Base-by-base conservation (phyloP, 2,329 filamentous ascomycete species). In the Diaporthe ampelina region DNA sequence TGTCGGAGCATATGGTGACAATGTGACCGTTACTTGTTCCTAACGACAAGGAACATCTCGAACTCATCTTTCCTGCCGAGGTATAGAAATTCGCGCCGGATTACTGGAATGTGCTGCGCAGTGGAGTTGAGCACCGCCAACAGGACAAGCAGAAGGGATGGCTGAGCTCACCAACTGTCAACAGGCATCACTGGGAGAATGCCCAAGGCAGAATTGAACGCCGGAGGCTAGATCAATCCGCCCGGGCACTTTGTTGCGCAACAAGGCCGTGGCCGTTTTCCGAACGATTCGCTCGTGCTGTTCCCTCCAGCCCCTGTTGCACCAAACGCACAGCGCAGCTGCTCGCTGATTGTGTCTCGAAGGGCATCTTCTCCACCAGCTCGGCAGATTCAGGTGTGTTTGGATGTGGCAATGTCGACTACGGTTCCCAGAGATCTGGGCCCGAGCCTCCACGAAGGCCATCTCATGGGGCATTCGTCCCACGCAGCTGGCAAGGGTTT, bases 401-500 rank as follows among this genome's bases (percentile, higher is more conserved):
- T 68, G 48, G 63, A 40, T n/a, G 48, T 40, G 63, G 63, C 63
- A 68, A 68, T 29, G 45, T 68, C 45, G n/a, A 54, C 45, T 29
- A 35, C 63, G 50, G 24, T 54, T 68, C 63, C 63, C 63, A 68
- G 54, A 37, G 63, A 54, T 40, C 63, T 54, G 63, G 63, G 43
- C 48, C 48, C 63, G 21, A 52, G 63, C 29, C 63, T 35, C 45
- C 45, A 35, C 17, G 32, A 29, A 8, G 29, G 45, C 15, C 63
- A 54, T 48, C 63, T 68, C 63, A 54, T 68, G 63, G 63, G 63
- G 63, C 63, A 68, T 40, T 68, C 48, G 48, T 54, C 48, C 63
- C 63, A 68, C 63, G 63, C 45, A 68, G 48, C 63, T 68, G 63
- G 63, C 63, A 68, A 54, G 63, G 63, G 63, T 68, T 68, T 29